Percentiles rank a stretch among this genome's conserved stretches.
Evolutionary conservation across 2,329 filamentous ascomycete genomes (phyloP).

Genomic region (Macrophomina phaseolina): DNA sequence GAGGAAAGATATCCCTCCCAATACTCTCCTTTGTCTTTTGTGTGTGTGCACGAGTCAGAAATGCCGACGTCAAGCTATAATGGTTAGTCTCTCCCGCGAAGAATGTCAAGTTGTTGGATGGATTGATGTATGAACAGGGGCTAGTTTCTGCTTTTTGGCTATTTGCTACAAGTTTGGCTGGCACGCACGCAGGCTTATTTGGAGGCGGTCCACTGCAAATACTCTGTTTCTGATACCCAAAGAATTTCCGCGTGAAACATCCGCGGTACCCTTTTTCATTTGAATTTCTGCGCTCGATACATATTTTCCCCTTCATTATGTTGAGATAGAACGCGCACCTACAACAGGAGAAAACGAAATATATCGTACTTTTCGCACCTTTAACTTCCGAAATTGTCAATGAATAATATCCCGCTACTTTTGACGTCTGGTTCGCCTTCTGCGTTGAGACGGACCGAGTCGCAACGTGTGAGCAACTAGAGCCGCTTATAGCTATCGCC

Average conservation of each 20-base stretch:
- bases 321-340: constrained; percentile 11
- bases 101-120: constrained; percentile 8
- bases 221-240: constrained; percentile 26
- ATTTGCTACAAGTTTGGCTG: constrained; percentile 17
- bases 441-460: too few species aligned
- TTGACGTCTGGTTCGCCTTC: too few species aligned
- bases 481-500: too few species aligned
- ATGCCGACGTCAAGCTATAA: constrained; percentile 17
- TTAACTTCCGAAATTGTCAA: too few species aligned
- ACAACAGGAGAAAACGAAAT: constrained; percentile 20
- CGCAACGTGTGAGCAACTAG: too few species aligned
- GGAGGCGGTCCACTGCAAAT: constrained; percentile 21
- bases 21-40: constrained; percentile 12
- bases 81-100: neutral
- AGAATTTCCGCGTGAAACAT: constrained; percentile 18
- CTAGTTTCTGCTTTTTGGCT: neutral
- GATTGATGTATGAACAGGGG: constrained; percentile 1
- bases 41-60: constrained; percentile 15
- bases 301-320: neutral
- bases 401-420: too few species aligned
- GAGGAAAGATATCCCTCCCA: neutral
- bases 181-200: constrained; percentile 20
- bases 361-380: neutral
- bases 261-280: constrained; percentile 13
- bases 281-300: neutral